Evolutionary conservation across 768 basidiomycete species (phyloP), one percentile per base, ranked within the genome.

Genomic region (Mycena crocata): DNA sequence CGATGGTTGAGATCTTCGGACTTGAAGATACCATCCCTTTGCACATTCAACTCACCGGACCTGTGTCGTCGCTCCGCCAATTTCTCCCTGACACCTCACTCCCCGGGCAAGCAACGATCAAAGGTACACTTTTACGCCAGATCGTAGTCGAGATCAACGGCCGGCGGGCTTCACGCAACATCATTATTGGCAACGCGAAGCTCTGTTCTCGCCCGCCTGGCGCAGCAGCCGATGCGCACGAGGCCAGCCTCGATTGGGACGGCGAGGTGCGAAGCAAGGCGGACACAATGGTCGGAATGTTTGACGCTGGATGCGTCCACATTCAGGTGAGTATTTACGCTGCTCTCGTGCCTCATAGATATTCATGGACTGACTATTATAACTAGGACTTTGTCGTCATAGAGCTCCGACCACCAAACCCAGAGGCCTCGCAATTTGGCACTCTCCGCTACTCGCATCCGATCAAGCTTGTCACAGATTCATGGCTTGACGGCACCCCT

Each of bases 401-500:
- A 32, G 61, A 70, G 44, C 46, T 70, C 4, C 31, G n/a, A 19
- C 69, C 69, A 5, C 45, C 10, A 5, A 26, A 57, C 35, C 13
- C 26, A 2, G 19, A 31, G 44, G 46, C 37, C 3, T n/a, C 42
- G 2, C 40, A 63, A 24, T 70, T 58, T 24, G 15, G 21, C 15
- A 60, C 49, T 15, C 24, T 66, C 6, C 42, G 65, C 15, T 26
- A 49, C 14, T 63, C 57, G 50, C 69, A 70, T 45, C 60, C 69
- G 31, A 64, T 70, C 48, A 59, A 52, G 52, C 62, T 70, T 19
- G 69, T 70, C 4, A 66, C 61, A 14, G 69, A 70, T 26, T 70
- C 69, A 32, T 70, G 65, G 64, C 37, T 56, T 37, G 62, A 61
- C 12, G 32, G 21, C 15, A 42, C 56, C 17, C 17, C 28, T 13